phyloP scores from a whole-genome alignment of 345 rosid species.

The Acer saccharum region DNA sequence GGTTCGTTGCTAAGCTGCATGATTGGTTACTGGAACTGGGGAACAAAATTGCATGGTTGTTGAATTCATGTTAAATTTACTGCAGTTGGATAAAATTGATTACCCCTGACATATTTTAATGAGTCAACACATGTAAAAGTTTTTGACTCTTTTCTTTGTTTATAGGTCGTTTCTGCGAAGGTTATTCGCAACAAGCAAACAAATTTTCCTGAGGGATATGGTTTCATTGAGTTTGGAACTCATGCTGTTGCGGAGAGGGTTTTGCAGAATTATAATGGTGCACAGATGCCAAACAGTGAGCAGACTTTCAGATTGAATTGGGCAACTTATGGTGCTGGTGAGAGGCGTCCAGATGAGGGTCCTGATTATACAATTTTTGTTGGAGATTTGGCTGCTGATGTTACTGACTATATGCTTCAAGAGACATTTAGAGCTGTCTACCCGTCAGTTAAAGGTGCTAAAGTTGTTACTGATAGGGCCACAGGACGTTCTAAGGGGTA shows the following conservation, averaged over 20 bases:
- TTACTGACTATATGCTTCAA: conserved; percentile 69
- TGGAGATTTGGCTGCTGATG: conserved; percentile 94
- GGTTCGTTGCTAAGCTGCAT: neutral
- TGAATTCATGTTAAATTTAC: neutral
- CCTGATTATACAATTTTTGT: conserved; percentile 85
- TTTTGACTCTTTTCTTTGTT: neutral
- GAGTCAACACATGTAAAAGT: neutral
- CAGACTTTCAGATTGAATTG: conserved; percentile 86
- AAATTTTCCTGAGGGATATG: conserved; percentile 75
- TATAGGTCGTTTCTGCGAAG: conserved; percentile 72
- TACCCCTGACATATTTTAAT: neutral
- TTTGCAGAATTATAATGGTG: conserved; percentile 77
- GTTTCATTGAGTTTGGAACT: conserved; percentile 75
- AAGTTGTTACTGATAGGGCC: conserved; percentile 83
- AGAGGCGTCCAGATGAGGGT: conserved; percentile 84
- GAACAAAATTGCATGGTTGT: neutral
- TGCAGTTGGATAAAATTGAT: neutral
- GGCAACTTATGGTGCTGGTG: conserved; percentile 90
- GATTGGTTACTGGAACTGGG: neutral
- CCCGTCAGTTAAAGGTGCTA: conserved; percentile 83
- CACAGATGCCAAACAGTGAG: conserved; percentile 71
- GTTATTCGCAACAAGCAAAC: conserved; percentile 87
- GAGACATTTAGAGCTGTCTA: conserved; percentile 73
- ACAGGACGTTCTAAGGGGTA: conserved; percentile 97
- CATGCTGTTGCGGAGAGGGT: conserved; percentile 81